phyloP scores from a whole-genome alignment of 2,329 filamentous ascomycete genomes.

The Epichloe typhina region DNA sequence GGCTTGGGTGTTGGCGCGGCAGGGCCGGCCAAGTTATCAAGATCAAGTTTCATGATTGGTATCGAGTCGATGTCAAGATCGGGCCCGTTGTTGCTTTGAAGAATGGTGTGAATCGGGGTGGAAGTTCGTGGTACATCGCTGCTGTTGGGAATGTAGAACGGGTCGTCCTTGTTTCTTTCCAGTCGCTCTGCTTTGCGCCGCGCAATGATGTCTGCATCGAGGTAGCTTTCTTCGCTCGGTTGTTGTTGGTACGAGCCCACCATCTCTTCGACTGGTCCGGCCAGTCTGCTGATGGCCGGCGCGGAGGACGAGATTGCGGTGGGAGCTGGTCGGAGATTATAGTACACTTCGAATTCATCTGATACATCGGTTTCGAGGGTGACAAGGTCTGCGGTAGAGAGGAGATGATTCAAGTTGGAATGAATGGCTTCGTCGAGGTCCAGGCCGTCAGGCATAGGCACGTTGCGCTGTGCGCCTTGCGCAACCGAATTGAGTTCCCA shows the following conservation, averaged over 20 bases:
- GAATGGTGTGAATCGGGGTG: conserved; percentile 68
- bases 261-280: conserved; percentile 35
- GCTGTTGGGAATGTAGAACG: conserved; percentile 67
- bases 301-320: conserved; percentile 35
- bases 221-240: conserved; percentile 47
- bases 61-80: conserved; percentile 88
- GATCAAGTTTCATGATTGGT: conserved; percentile 83
- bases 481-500: conserved; percentile 90
- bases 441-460: conserved; percentile 63
- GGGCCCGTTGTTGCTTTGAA: conserved; percentile 57
- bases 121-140: conserved; percentile 47
- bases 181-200: conserved; percentile 61
- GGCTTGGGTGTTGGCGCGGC: conserved; percentile 20
- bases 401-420: conserved; percentile 51
- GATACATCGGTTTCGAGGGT: conserved; percentile 38
- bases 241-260: conserved; percentile 47
- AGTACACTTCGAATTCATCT: conserved; percentile 56
- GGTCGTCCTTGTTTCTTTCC: conserved; percentile 82
- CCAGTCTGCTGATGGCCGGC: conserved; percentile 42
- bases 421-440: conserved; percentile 78
- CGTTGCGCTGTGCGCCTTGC: conserved; percentile 66
- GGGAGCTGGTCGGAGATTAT: conserved; percentile 41
- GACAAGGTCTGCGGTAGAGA: conserved; percentile 44
- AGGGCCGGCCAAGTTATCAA: conserved; percentile 39
- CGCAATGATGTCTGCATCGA: conserved; percentile 62